Base-by-base conservation (phyloP, 352 stramenopile genomes). In the Pythium graminicola region DNA sequence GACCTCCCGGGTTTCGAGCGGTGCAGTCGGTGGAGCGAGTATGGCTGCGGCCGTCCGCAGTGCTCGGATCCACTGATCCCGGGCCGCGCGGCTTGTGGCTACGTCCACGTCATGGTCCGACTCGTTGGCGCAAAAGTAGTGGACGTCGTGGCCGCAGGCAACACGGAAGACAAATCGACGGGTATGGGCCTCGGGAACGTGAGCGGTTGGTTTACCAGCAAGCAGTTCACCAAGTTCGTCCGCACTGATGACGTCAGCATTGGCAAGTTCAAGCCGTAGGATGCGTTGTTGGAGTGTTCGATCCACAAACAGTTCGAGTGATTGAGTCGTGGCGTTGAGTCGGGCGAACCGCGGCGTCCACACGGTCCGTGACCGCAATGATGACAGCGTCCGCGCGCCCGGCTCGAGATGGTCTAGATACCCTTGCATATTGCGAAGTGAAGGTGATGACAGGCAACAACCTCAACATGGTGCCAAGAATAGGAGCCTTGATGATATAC, bases 111-210 rank as follows among this genome's bases (percentile, higher is more conserved):
- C 46, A 7, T 26, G 29, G 7, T 6, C 29, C 8, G 22, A 76
- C 31, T 35, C 27, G 5, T 86, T 68, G 4, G 74, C 75, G 49
- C 78, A 88, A 10, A 92, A 53, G 35, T 78, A 88, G 41, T 86
- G 72, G 7, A 41, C 9, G 14, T 51, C 39, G 17, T 11, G 42
- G 28, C n/a, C 48, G 20, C 5, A 13, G 2, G 54, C 76, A 27
- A 89, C 53, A 17, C 78, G 68, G 40, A 92, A 71, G 9, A 89
- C 76, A 46, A 88, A 89, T 11, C 81, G 70, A 11, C 75, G 67
- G 19, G 76, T 69, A 64, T 84, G 77, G 44, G 85, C 70, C 17
- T 81, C 52, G 6, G 65, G 57, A 24, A 72, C 55, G 38, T 70
- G 69, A 17, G 29, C 16, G 19, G 14, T 20, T 3, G 22, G 22